Base-by-base conservation (phyloP, 2,329 filamentous ascomycete genomes). In the Epichloe amarillans region DNA sequence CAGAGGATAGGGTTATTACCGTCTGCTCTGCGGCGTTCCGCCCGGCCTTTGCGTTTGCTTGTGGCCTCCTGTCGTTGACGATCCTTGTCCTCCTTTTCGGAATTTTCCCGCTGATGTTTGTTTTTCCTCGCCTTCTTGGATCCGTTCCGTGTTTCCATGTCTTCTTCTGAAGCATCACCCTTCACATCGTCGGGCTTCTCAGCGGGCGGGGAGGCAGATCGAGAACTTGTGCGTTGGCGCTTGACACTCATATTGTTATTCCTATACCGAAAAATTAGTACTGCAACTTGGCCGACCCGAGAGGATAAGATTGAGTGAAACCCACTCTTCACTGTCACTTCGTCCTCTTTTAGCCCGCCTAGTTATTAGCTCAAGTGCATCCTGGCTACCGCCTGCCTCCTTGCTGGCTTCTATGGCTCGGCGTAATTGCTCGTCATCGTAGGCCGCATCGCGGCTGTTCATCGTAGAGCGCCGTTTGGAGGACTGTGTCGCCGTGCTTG, bases 401-500 rank as follows among this genome's bases (percentile, higher is more conserved):
- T 90, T 96, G 72, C 93, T 98, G 54, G 94, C 90, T 66, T 97
- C 91, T 59, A 98, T 89, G 33, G 91, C 93, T 57, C 86, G 81
- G 50, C 89, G 81, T 39, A 98, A 68, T 61, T 90, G 83, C 59
- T 95, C 90, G 67, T 98, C 93, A 57, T 97, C 90, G 60, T 97
- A 97, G 21, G 89, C 91, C 41, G 91, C 90, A 65, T 89, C 86
- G 55, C 91, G 82, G 65, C 93, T 98, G 63, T 97, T 95, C 88
- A 97, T 96, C 6, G 93, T 98, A 19, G 89, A 95, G 30, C 93
- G 80, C 53, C 93, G 81, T 66, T 96, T 97, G 38, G 84, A 82
- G 49, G 79, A 76, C 50, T 80, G 76, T 42, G 69, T 70, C 11
- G 69, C 64, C 1, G 73, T 69, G 10, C 72, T 73, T 50, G 72